phyloP scores from a whole-genome alignment of 140 eudicot genomes.

The Senecio squalidus region DNA sequence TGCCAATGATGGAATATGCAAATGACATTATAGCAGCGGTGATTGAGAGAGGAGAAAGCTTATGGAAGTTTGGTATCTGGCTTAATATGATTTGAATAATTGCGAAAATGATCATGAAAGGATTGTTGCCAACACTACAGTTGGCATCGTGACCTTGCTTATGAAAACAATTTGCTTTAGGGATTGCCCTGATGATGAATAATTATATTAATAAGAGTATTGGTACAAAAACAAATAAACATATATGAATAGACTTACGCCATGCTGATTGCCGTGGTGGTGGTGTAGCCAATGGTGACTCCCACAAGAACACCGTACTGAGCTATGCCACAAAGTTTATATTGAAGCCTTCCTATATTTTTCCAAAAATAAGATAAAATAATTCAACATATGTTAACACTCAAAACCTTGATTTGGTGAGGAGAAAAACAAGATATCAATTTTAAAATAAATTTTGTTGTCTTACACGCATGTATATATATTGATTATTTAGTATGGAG shows the following conservation, averaged over 20 bases:
- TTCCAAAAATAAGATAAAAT: too few species aligned
- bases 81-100: slow-evolving; percentile 48
- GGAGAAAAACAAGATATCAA: too few species aligned
- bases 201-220: background rate
- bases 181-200: slow-evolving; percentile 35
- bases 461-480: too few species aligned
- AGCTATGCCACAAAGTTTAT: slow-evolving; percentile 46
- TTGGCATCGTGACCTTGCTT: slow-evolving; percentile 39
- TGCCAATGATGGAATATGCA: slow-evolving; percentile 47
- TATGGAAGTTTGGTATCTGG: slow-evolving; percentile 59
- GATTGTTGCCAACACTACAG: slow-evolving; percentile 39
- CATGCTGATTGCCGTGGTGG: slow-evolving; percentile 75
- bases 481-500: too few species aligned
- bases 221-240: background rate
- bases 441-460: too few species aligned
- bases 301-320: slow-evolving; percentile 49
- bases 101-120: slow-evolving; percentile 53
- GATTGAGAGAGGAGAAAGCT: slow-evolving; percentile 45
- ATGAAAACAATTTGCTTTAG: slow-evolving; percentile 58
- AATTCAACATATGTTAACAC: too few species aligned
- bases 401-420: too few species aligned
- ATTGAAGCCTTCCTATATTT: slow-evolving; percentile 18
- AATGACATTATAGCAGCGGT: slow-evolving; percentile 73
- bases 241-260: slow-evolving; percentile 33
- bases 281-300: slow-evolving; percentile 59